Base-by-base conservation (phyloP, 164 flowering plant genomes). In the Litsea cubeba region DNA sequence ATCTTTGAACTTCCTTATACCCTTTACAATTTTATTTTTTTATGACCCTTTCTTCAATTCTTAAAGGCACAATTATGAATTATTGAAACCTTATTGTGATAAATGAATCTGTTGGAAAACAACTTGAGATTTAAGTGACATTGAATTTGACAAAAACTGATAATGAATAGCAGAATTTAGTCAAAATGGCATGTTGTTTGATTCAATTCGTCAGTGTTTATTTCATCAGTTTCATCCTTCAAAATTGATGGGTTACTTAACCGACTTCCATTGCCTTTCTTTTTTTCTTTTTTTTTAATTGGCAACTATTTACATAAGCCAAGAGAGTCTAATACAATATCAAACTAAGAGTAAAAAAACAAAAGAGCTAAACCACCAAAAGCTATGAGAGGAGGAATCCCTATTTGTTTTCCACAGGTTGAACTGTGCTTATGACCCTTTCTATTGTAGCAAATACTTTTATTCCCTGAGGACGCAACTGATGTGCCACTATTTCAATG, bases 371-470 rank as follows among this genome's bases (percentile, higher is more conserved):
- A 40, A 40, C 85, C 95, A 18, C 93, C 96, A 50, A 93, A 88
- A 82, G 90, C 90, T 51, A 83, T 87, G 80, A 81, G 96, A 35
- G 99, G 99, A 79, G 99, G 99, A 73, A 91, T 93, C 32, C 88
- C 95, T 50, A 85, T 90, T 65, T 95, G 99, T 80, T 95, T 91
- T 72, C 99, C 99, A 1, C 97, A 93, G 95, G 99, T 95, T 63
- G 7, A 65, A 25, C n/a, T 14, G 85, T 58, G 18, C 23, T 40
- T 20, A 32, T 17, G 30, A 7, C 20, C 49, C 24, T 12, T 18
- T 11, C 65, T 49, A 22, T 58, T 6, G 18, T 26, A 12, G 12
- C 49, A 25, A 30, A 14, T 62, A 3, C n/a, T 14, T 57, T 77
- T 25, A n/a, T 4, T 24, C 1, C 7, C 46, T 28, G 50, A 50